A percentile compares a stretch with the other conserved stretches of the same genome.
phyloP scores from a whole-genome alignment of 1,284 basidiomycete genomes.

The Boletus calvinii region DNA sequence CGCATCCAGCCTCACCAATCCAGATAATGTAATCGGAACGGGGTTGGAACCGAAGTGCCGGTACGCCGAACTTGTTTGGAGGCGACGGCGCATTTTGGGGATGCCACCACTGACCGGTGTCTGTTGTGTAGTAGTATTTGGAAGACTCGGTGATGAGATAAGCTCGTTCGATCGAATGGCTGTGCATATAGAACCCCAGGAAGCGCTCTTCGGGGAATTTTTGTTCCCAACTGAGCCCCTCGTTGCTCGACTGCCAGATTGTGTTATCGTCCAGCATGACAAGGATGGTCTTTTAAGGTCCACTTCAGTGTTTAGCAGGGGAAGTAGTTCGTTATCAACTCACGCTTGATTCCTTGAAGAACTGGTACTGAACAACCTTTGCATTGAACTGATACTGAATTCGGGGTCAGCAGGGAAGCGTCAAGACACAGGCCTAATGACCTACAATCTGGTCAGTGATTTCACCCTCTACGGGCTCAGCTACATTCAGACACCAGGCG shows the following conservation, averaged over 20 bases:
- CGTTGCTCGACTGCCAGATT: constrained; percentile 93
- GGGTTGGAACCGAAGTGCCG: constrained; percentile 88
- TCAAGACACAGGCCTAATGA: neutral
- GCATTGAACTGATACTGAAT: constrained; percentile 70
- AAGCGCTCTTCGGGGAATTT: constrained; percentile 63
- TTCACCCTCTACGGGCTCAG: constrained; percentile 73
- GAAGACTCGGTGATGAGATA: constrained; percentile 80
- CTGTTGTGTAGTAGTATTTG: constrained; percentile 78
- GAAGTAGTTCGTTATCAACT: constrained; percentile 17
- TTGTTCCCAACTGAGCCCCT: constrained; percentile 89
- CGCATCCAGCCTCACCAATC: constrained; percentile 78
- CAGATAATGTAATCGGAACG: constrained; percentile 87
- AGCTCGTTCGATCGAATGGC: constrained; percentile 76
- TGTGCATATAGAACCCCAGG: constrained; percentile 85
- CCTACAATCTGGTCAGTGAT: constrained; percentile 65
- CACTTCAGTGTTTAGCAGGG: constrained; percentile 8
- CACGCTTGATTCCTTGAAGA: constrained; percentile 76
- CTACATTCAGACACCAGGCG: constrained; percentile 33
- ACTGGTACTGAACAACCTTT: constrained; percentile 76
- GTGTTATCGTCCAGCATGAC: constrained; percentile 75
- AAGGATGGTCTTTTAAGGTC: constrained; percentile 66
- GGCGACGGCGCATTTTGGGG: constrained; percentile 56
- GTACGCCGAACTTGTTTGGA: constrained; percentile 79
- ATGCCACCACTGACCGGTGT: constrained; percentile 79
- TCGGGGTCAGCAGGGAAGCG: constrained; percentile 11